Evolutionary conservation across 179 eudicot genomes (phyloP).

Genomic region (Monotropa hypopitys): DNA sequence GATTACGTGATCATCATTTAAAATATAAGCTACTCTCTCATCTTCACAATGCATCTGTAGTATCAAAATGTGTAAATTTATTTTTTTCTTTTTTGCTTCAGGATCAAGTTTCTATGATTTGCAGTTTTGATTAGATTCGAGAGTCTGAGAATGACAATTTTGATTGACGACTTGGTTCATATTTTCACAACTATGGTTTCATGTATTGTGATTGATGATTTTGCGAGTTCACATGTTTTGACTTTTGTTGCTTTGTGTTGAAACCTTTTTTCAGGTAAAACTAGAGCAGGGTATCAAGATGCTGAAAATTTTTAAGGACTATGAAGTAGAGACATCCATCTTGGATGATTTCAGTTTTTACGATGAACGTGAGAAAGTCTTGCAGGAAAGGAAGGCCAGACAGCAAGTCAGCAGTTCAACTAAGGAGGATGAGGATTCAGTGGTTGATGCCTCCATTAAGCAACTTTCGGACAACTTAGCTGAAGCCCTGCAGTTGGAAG

Average conservation of each 20-base stretch:
- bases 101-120: not conserved
- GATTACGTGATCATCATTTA: not conserved
- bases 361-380: constrained; percentile 65
- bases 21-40: not conserved
- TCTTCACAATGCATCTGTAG: not conserved
- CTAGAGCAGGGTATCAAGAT: constrained; percentile 77
- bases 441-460: constrained; percentile 33
- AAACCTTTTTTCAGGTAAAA: constrained; percentile 49
- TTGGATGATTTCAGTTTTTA: constrained; percentile 75
- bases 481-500: constrained; percentile 59
- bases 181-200: not conserved
- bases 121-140: not conserved
- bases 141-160: not conserved
- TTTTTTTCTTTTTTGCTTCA: not conserved
- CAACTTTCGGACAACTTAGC: constrained; percentile 59
- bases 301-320: constrained; percentile 75
- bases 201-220: not conserved
- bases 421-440: constrained; percentile 15
- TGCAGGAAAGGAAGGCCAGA: constrained; percentile 66
- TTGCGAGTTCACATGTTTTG: not conserved
- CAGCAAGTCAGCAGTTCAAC: constrained; percentile 35
- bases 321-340: constrained; percentile 57
- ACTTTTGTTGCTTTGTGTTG: not conserved
- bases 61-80: not conserved
- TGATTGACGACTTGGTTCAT: not conserved